Percentiles rank a stretch among this genome's conserved stretches.
phyloP scores from a whole-genome alignment of 257 asterid genomes.

The Vinca minor region DNA sequence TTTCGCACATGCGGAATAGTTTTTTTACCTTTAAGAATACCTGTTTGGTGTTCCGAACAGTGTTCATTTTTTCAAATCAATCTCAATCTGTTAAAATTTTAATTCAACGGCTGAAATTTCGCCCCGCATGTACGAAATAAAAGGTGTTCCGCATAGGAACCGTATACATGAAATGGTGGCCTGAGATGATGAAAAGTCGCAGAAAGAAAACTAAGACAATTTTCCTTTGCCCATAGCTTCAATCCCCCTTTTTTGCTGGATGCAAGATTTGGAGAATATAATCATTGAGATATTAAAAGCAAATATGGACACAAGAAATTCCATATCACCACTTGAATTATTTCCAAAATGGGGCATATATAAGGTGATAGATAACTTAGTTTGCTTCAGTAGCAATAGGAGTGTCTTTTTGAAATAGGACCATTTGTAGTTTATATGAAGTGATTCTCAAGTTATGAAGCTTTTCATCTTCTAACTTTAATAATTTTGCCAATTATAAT shows the following conservation, averaged over 20 bases:
- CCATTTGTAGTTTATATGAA: conserved; percentile 9
- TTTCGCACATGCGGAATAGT: no score
- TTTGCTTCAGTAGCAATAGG: neutral
- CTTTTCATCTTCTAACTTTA: conserved; percentile 4
- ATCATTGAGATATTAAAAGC: neutral
- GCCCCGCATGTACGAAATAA: no score
- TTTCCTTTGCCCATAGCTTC: conserved; percentile 5
- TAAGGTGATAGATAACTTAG: neutral
- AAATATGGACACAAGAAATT: neutral
- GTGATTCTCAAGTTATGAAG: conserved; percentile 15
- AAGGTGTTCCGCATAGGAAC: no score
- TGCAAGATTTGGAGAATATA: conserved; percentile 2
- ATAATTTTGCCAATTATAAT: conserved; percentile 12
- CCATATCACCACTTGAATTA: neutral
- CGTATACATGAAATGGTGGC: no score
- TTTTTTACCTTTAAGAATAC: no score
- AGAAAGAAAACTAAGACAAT: neutral
- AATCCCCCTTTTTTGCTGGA: neutral
- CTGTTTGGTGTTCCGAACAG: no score
- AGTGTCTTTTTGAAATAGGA: neutral
- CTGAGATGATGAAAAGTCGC: conserved; percentile 2
- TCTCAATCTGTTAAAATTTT: no score
- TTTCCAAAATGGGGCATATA: neutral
- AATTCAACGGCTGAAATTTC: no score
- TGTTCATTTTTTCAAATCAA: no score